Base-by-base conservation (phyloP, 1,284 basidiomycete species). In the Leccinum pachyderme region DNA sequence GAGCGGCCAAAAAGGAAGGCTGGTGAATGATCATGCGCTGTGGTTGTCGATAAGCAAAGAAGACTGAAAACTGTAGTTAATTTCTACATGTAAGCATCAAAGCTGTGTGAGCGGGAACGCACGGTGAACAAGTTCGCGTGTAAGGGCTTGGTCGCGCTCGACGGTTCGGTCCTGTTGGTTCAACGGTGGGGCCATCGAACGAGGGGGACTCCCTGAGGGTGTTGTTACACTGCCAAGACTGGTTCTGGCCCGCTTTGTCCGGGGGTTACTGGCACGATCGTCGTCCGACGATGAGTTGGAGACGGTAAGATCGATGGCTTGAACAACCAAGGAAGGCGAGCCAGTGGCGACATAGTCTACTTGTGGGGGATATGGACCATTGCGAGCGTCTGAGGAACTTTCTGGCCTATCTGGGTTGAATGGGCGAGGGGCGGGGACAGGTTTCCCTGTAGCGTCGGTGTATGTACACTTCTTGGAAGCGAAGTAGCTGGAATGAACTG, bases 401-500 rank as follows among this genome's bases (percentile, higher is more conserved):
- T 72, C 63, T 47, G 56, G 55, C 29, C 58, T 55, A 45, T 71
- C 65, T 7, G 63, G 48, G 54, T 64, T 69, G 46, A 64, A 60
- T 13, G 70, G 72, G 53, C 80, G 76, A 47, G 87, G 89, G 9
- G 87, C 87, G 32, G 89, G 84, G 8, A 91, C 89, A 15, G 83
- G 78, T 45, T 86, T 84, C 31, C 89, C 89, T 39, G 83, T 79
- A n/a, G 86, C 77, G 62, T 91, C 89, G 7, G 88, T 91, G 68
- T 91, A 91, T 2, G 84, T 83, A 71, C 89, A 91, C 39, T 81
- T 75, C 72, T 91, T 91, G 58, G 85, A 86, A 50, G 89, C 89
- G 69, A 85, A 91, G 68, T 84, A 89, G 63, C 89, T 90, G 63
- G 9, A 53, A 64, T 47, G 55, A 47, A 49, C 39, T 49, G 50